Evolutionary conservation across 2,329 filamentous ascomycete genomes (phyloP).

Genomic region (Dichotomopilus funicola): DNA sequence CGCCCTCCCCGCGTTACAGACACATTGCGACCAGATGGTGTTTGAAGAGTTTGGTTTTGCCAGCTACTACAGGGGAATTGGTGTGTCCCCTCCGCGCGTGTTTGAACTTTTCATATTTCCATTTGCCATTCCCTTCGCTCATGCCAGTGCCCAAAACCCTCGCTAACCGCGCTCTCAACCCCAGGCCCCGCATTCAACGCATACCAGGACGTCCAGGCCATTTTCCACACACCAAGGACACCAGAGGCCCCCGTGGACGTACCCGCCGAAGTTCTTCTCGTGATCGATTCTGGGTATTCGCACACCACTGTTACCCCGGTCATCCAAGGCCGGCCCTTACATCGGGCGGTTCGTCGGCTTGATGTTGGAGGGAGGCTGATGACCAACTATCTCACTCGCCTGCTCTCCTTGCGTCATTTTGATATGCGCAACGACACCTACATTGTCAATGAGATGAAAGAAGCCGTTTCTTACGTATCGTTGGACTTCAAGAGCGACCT

Average conservation of each 20-base stretch:
- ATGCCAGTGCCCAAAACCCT: neutral
- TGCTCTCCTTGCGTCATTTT: conserved; percentile 85
- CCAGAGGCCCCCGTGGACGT: conserved; percentile 36
- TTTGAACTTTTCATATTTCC: neutral
- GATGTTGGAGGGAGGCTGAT: conserved; percentile 89
- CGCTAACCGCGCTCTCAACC: conserved; percentile 8
- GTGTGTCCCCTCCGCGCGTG: conserved; percentile 32
- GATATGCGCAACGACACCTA: conserved; percentile 93
- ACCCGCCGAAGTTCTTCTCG: conserved; percentile 74
- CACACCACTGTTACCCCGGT: conserved; percentile 87
- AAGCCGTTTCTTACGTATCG: conserved; percentile 77
- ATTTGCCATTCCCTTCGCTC: neutral
- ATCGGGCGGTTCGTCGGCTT: conserved; percentile 73
- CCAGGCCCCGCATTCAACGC: conserved; percentile 69
- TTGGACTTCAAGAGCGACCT: conserved; percentile 70
- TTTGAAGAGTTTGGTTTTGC: conserved; percentile 97
- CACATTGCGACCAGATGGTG: conserved; percentile 90
- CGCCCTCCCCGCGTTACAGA: conserved; percentile 70
- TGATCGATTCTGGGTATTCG: conserved; percentile 89
- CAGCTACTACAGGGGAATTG: conserved; percentile 71
- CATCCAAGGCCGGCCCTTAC: conserved; percentile 71
- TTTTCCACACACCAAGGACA: conserved; percentile 56
- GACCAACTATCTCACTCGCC: conserved; percentile 85
- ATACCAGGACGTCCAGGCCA: conserved; percentile 67
- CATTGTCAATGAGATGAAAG: conserved; percentile 94